Evolutionary conservation across 768 basidiomycete genomes (phyloP).

Genomic region (Mrakia blollopis): DNA sequence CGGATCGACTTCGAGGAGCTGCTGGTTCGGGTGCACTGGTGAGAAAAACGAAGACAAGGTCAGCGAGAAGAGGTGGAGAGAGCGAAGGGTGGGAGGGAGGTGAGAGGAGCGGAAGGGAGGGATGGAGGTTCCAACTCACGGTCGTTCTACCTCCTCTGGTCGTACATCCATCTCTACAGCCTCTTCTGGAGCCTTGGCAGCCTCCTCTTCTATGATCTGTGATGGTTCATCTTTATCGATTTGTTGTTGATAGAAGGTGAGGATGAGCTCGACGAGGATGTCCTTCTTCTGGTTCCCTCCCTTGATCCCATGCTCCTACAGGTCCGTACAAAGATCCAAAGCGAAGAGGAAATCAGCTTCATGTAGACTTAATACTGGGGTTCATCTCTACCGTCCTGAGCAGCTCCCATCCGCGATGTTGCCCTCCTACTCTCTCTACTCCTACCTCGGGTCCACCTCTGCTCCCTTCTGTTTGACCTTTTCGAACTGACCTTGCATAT

Average conservation of each 20-base stretch:
- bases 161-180: not conserved
- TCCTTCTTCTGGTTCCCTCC: conserved; percentile 19
- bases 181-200: not conserved
- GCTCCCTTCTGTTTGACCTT: not conserved
- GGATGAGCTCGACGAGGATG: conserved; percentile 11
- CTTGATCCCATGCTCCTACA: conserved; percentile 10
- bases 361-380: not conserved
- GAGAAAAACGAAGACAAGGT: not conserved
- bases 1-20: not conserved
- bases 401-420: too few relatives aligned
- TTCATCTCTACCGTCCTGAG: too few relatives aligned
- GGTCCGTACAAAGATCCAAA: not conserved
- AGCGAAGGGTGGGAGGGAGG: not conserved
- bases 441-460: not conserved
- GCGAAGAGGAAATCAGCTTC: not conserved
- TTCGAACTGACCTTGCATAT: not conserved
- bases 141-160: not conserved
- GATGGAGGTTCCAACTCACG: not conserved
- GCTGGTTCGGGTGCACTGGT: not conserved
- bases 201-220: not conserved
- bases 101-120: not conserved
- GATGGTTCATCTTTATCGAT: not conserved
- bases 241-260: not conserved
- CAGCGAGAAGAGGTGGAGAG: not conserved
- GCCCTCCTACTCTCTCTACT: too few relatives aligned